Percentiles rank a stretch among this genome's conserved stretches.
These are phyloP conservation scores for Rhodamnia argentea DNA, from an alignment of 345 rosid genomes.

Conservation along the genomic window DNA sequence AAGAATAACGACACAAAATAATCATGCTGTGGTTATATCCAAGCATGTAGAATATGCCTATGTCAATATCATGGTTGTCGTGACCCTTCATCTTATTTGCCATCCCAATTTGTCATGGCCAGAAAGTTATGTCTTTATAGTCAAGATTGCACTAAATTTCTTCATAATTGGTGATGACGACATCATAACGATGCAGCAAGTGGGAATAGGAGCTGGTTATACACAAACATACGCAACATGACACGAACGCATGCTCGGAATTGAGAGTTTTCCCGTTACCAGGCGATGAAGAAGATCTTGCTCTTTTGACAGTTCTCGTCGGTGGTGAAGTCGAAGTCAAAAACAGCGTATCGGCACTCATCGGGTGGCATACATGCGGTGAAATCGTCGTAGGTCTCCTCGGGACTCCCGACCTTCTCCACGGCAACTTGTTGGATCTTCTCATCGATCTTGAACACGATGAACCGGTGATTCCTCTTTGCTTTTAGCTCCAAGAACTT, in stretches of 20 bases:
- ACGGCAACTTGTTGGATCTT: conserved; percentile 45
- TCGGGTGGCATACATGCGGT: conserved; percentile 36
- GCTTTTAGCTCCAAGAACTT: conserved; percentile 63
- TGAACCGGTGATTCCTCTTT: conserved; percentile 51
- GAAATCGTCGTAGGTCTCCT: conserved; percentile 46
- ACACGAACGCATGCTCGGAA: background rate
- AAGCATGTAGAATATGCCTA: background rate
- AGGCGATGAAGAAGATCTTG: conserved; percentile 69
- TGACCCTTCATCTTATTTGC: background rate
- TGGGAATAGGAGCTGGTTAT: background rate
- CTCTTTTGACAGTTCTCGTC: conserved; percentile 61
- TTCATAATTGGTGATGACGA: background rate
- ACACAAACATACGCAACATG: background rate
- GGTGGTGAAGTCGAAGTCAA: conserved; percentile 48
- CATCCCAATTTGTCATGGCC: background rate
- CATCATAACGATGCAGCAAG: background rate
- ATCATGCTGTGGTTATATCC: background rate
- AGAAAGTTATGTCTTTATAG: background rate
- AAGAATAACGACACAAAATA: background rate
- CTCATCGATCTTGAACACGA: conserved; percentile 62
- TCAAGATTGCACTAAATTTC: background rate
- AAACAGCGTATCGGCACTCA: conserved; percentile 56
- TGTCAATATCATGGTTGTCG: background rate
- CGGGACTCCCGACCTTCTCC: conserved; percentile 49
- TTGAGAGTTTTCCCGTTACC: conserved; percentile 15